phyloP scores from a whole-genome alignment of 2,329 filamentous ascomycete genomes.

The Arthrobotrys iridis region DNA sequence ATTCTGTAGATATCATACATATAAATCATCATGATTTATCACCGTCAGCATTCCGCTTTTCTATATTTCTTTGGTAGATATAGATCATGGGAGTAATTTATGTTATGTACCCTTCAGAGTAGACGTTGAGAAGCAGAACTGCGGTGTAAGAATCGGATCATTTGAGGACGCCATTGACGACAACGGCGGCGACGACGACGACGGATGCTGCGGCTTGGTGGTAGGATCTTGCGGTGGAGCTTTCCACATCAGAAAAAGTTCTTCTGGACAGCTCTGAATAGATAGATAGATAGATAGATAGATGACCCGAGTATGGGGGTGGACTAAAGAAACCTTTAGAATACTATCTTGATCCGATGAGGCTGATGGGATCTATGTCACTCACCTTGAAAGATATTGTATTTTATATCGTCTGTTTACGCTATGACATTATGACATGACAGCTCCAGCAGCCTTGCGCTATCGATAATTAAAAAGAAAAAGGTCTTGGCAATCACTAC shows the following conservation, averaged over 20 bases:
- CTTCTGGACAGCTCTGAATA: neutral
- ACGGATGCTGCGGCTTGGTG: neutral
- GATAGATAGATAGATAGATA: no score
- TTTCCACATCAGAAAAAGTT: conserved; percentile 39
- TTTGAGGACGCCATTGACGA: conserved; percentile 33
- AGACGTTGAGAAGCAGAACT: conserved; percentile 79
- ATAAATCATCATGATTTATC: neutral
- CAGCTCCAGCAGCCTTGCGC: neutral
- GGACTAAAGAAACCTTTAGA: no score
- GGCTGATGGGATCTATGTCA: neutral
- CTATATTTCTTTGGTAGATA: no score
- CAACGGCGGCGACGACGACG: conserved; percentile 13
- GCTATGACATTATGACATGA: no score
- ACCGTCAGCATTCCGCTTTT: no score
- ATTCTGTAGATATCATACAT: conserved; percentile 74
- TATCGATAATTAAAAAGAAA: neutral
- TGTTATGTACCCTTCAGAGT: conserved; percentile 73
- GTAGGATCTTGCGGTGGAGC: conserved; percentile 25
- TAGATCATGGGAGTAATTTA: no score
- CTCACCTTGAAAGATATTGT: neutral
- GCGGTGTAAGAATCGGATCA: conserved; percentile 71
- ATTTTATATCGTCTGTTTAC: no score
- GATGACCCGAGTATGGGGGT: no score
- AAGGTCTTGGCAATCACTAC: conserved; percentile 10
- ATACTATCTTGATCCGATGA: no score